Conservation (phyloP, 257 asterid species). For the Plantago major region DNA sequence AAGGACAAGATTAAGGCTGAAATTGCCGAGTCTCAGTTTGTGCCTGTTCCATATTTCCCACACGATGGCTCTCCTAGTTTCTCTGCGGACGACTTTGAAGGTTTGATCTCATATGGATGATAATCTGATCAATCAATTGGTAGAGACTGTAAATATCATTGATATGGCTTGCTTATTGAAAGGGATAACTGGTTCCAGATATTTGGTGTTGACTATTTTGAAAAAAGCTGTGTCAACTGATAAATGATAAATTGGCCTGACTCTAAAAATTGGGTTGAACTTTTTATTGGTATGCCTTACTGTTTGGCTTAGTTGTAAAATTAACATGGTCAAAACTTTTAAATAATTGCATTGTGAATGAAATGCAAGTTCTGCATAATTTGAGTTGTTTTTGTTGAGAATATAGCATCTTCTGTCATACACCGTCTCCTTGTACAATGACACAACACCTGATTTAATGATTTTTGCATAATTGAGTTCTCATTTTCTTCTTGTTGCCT, state of each 20-base stretch:
- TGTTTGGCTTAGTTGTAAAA: not conserved
- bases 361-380: not conserved
- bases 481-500: conserved; percentile 20
- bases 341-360: not conserved
- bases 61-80: conserved; percentile 50
- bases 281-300: not conserved
- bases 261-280: not conserved
- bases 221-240: not conserved
- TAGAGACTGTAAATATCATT: not conserved
- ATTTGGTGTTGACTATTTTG: not conserved
- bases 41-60: conserved; percentile 40
- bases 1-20: conserved; percentile 77
- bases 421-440: conserved; percentile 4
- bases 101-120: conserved; percentile 28
- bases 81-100: conserved; percentile 93
- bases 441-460: not conserved
- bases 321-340: not conserved
- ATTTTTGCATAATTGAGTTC: not conserved
- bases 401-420: not conserved
- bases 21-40: conserved; percentile 44
- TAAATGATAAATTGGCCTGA: conserved; percentile 5
- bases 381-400: conserved; percentile 1
- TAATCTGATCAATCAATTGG: conserved; percentile 6
- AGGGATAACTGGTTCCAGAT: not conserved
- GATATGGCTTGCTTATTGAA: not conserved